A percentile compares a stretch with the other conserved stretches of the same genome.
Conservation (phyloP, 2,329 filamentous ascomycete genomes). For the Bipolaris sorokiniana region DNA sequence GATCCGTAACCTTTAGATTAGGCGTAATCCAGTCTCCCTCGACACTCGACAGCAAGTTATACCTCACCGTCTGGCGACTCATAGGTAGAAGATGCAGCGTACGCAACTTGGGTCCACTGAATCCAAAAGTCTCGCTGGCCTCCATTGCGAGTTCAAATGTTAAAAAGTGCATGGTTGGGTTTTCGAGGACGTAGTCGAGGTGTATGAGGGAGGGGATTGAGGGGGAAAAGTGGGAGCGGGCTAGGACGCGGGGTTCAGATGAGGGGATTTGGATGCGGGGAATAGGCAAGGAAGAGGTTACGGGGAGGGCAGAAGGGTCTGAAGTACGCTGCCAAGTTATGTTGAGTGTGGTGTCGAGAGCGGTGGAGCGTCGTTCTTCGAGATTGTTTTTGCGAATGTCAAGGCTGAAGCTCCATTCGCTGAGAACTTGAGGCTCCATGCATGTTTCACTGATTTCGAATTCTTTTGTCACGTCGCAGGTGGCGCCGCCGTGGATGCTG, state of each 20-base stretch:
- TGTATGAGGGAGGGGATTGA: constrained; percentile 36
- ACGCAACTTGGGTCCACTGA: constrained; percentile 83
- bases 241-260: constrained; percentile 83
- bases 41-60: constrained; percentile 72
- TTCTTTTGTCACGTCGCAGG: constrained; percentile 55
- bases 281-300: constrained; percentile 69
- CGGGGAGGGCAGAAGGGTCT: constrained; percentile 36
- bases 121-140: constrained; percentile 88
- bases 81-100: constrained; percentile 83
- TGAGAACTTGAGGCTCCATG: constrained; percentile 70
- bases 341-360: constrained; percentile 74
- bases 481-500: constrained; percentile 66
- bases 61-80: constrained; percentile 75
- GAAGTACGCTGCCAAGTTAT: constrained; percentile 75
- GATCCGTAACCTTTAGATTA: constrained; percentile 78
- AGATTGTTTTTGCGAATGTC: constrained; percentile 76
- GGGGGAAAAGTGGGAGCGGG: constrained; percentile 50
- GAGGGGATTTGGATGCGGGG: constrained; percentile 81
- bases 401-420: constrained; percentile 75
- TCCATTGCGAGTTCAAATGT: constrained; percentile 95
- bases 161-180: constrained; percentile 91
- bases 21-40: constrained; percentile 72
- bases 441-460: constrained; percentile 36
- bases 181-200: constrained; percentile 78
- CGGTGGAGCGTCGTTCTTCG: constrained; percentile 79